phyloP scores from a whole-genome alignment of 495 filamentous ascomycete species.

The Entonaema liquescens region DNA sequence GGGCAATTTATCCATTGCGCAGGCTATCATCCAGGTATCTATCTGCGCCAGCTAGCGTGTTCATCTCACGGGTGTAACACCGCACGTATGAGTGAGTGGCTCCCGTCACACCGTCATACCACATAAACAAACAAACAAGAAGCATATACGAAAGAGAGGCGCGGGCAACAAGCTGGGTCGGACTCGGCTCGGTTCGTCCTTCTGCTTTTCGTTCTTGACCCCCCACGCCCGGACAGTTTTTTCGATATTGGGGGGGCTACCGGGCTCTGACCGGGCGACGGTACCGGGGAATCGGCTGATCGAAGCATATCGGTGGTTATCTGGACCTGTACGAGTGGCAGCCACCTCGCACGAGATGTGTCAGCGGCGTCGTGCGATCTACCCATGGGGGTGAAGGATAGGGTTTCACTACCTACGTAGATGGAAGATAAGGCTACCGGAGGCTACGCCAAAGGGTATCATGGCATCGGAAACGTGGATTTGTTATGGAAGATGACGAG shows the following conservation, averaged over 20 bases:
- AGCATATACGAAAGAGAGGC: conserved; percentile 23
- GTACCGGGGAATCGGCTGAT: not conserved
- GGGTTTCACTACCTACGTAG: conserved; percentile 18
- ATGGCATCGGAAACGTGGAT: conserved; percentile 11
- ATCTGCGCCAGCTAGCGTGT: not conserved
- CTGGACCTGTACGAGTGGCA: not conserved
- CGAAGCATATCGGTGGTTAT: conserved; percentile 2
- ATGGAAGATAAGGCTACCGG: not conserved
- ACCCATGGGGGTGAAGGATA: not conserved
- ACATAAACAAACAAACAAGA: conserved; percentile 5
- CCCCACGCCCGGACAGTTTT: not conserved
- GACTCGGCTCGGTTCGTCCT: conserved; percentile 1
- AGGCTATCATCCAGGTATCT: not conserved
- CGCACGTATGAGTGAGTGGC: conserved; percentile 4
- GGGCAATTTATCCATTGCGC: too few species aligned
- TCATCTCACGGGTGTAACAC: conserved; percentile 4
- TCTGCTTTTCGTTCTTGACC: not conserved
- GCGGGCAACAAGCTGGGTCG: not conserved
- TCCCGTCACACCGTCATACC: conserved; percentile 18
- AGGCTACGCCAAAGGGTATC: not conserved
- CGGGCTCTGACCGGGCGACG: not conserved
- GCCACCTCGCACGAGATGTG: conserved; percentile 12
- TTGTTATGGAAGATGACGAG: conserved; percentile 8
- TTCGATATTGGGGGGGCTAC: not conserved
- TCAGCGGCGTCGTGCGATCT: conserved; percentile 20